These are phyloP conservation scores for Chytriomyces sp. DNA, from an alignment of 192 early-diverging fungal genomes.

Conservation along the genomic window DNA sequence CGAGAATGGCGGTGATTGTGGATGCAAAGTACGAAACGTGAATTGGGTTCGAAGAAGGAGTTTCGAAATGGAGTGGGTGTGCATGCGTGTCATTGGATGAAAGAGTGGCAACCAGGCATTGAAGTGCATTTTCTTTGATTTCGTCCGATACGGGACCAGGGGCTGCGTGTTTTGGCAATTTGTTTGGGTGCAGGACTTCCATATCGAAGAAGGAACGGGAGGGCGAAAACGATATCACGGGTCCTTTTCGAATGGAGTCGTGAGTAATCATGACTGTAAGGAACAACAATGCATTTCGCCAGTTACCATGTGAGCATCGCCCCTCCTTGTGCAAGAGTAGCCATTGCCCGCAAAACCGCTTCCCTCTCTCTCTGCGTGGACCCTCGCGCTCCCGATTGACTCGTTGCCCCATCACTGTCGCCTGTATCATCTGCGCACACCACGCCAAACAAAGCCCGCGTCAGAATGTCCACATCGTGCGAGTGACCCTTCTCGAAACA, in stretches of 20 bases:
- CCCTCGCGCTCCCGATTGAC: neutral
- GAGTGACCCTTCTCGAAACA: too few relatives aligned
- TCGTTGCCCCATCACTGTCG: neutral
- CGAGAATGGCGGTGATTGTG: slow-evolving; percentile 15
- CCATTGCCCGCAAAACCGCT: neutral
- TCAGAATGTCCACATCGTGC: too few relatives aligned
- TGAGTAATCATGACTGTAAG: neutral
- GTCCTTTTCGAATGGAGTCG: neutral
- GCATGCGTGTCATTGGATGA: neutral
- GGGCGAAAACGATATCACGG: neutral
- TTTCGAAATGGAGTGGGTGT: neutral
- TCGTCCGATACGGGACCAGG: neutral
- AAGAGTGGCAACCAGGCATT: neutral
- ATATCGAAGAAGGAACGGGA: neutral
- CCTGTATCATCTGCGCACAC: neutral
- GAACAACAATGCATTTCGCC: too few relatives aligned
- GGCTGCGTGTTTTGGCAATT: neutral
- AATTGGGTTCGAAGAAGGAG: neutral
- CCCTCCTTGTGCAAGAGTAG: neutral
- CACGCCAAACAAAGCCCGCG: neutral
- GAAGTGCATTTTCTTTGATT: neutral
- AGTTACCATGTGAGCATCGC: neutral
- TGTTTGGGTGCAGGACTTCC: neutral
- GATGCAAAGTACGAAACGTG: neutral
- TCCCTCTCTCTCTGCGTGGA: neutral